A percentile compares a stretch with the other conserved stretches of the same genome.
These are phyloP conservation scores for Epichloe gansuensis DNA, from an alignment of 2,329 filamentous ascomycete species.

Conservation along the genomic window DNA sequence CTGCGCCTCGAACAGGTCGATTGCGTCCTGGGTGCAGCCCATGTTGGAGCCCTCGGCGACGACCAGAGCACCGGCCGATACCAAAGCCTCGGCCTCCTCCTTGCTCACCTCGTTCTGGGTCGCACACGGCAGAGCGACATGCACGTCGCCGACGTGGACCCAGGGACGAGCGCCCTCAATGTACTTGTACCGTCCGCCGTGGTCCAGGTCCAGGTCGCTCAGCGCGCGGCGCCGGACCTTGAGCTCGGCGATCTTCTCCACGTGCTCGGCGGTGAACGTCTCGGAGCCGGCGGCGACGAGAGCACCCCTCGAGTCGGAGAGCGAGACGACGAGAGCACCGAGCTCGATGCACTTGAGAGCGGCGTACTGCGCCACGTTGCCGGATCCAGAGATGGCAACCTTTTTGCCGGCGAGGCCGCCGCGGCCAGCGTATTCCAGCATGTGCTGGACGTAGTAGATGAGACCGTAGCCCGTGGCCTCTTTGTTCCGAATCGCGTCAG, in stretches of 20 bases:
- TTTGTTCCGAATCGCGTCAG: slow-evolving; percentile 11
- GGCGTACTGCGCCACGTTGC: slow-evolving; percentile 96
- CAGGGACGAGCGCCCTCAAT: slow-evolving; percentile 80
- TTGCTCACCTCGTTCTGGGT: slow-evolving; percentile 96
- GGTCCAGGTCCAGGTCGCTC: slow-evolving; percentile 56
- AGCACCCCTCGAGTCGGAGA: slow-evolving; percentile 83
- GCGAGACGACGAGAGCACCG: slow-evolving; percentile 79
- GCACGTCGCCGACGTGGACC: slow-evolving; percentile 79
- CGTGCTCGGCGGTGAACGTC: slow-evolving; percentile 63
- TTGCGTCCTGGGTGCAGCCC: slow-evolving; percentile 93
- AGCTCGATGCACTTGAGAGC: slow-evolving; percentile 95
- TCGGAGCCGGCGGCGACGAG: slow-evolving; percentile 61
- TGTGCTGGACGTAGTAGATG: slow-evolving; percentile 92
- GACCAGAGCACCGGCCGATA: slow-evolving; percentile 66
- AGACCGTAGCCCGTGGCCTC: slow-evolving; percentile 96
- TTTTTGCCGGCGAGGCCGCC: slow-evolving; percentile 83
- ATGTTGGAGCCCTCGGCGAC: slow-evolving; percentile 98
- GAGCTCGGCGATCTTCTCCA: slow-evolving; percentile 67
- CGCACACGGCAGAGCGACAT: slow-evolving; percentile 82
- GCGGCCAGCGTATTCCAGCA: slow-evolving; percentile 83
- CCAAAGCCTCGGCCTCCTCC: slow-evolving; percentile 76
- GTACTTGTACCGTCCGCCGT: slow-evolving; percentile 65
- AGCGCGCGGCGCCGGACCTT: slow-evolving; percentile 82
- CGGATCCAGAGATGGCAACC: slow-evolving; percentile 90
- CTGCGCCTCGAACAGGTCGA: slow-evolving; percentile 78